Conservation (phyloP, 139 green algal species). For the Tetradesmus lagerheimii region DNA sequence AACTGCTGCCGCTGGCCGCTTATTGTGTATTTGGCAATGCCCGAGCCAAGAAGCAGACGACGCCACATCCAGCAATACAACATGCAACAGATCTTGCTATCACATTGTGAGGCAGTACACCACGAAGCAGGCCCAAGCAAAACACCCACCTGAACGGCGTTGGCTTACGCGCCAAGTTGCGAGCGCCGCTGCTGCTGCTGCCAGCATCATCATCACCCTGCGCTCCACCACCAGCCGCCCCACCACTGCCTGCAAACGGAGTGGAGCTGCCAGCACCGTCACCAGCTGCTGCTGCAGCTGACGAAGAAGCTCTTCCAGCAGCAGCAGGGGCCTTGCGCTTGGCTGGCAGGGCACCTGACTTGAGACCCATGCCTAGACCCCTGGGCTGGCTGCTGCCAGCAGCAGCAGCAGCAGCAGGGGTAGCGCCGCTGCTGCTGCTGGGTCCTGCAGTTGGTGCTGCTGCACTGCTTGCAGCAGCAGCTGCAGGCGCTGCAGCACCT, state of each 20-base stretch:
- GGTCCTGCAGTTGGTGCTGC: background rate
- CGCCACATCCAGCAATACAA: too few species aligned
- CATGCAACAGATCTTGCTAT: too few species aligned
- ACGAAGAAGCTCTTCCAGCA: background rate
- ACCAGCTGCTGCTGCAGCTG: background rate
- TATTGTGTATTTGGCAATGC: too few species aligned
- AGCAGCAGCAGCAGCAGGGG: background rate
- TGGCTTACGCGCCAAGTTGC: background rate
- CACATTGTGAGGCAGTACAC: too few species aligned
- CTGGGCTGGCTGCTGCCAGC: background rate
- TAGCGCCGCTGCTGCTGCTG: conserved; percentile 21
- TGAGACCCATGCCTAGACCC: conserved; percentile 50
- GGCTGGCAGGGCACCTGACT: conserved; percentile 30
- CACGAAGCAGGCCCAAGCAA: too few species aligned
- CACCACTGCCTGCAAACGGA: background rate
- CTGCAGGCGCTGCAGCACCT: background rate
- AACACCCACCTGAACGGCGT: background rate
- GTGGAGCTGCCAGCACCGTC: background rate
- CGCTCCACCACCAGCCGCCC: too few species aligned
- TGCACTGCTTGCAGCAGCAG: background rate
- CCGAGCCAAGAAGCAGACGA: too few species aligned
- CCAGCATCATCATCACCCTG: background rate
- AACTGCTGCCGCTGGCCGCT: too few species aligned
- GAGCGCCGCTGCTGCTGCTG: background rate
- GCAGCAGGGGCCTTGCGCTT: conserved; percentile 58